Percentiles rank a stretch among this genome's conserved stretches.
These are phyloP conservation scores for Wakefieldia striispora DNA, from an alignment of 768 basidiomycete genomes.

Conservation along the genomic window DNA sequence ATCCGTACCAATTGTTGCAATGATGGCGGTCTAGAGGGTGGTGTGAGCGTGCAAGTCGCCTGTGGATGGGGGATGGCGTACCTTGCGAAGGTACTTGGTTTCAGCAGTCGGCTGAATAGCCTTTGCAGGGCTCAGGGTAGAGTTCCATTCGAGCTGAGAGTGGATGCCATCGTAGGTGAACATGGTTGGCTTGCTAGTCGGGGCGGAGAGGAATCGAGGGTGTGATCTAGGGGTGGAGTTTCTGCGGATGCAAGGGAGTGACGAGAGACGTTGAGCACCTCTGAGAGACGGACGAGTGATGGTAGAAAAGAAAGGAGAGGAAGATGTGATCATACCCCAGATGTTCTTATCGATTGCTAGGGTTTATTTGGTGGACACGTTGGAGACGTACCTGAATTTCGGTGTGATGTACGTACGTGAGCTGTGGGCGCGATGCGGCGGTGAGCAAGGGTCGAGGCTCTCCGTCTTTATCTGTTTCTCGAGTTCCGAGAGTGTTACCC, in stretches of 20 bases:
- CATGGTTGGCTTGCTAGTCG: constrained; percentile 36
- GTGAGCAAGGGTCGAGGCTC: background rate
- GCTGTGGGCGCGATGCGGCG: constrained; percentile 6
- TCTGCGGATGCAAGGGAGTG: constrained; percentile 6
- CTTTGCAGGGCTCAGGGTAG: constrained; percentile 71
- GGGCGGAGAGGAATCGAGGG: constrained; percentile 8
- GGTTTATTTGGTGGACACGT: background rate
- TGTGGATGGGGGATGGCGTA: constrained; percentile 32
- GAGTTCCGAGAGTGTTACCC: too few species aligned
- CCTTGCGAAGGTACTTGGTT: constrained; percentile 91
- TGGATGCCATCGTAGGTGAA: constrained; percentile 58
- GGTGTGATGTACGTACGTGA: constrained; percentile 12
- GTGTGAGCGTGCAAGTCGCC: constrained; percentile 2
- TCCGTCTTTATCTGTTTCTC: constrained; percentile 12
- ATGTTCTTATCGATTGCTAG: constrained; percentile 17
- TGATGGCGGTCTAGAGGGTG: constrained; percentile 80
- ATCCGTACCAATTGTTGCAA: constrained; percentile 90
- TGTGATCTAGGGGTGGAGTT: constrained; percentile 1
- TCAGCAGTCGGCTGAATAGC: constrained; percentile 70
- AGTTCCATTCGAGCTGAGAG: constrained; percentile 92
- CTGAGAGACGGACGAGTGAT: constrained; percentile 13
- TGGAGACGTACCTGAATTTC: constrained; percentile 21
- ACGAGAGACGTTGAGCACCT: constrained; percentile 12
- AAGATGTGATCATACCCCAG: constrained; percentile 7
- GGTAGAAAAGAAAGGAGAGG: constrained; percentile 11